phyloP scores from a whole-genome alignment of 345 rosid species.

The Eucalyptus paniculata region DNA sequence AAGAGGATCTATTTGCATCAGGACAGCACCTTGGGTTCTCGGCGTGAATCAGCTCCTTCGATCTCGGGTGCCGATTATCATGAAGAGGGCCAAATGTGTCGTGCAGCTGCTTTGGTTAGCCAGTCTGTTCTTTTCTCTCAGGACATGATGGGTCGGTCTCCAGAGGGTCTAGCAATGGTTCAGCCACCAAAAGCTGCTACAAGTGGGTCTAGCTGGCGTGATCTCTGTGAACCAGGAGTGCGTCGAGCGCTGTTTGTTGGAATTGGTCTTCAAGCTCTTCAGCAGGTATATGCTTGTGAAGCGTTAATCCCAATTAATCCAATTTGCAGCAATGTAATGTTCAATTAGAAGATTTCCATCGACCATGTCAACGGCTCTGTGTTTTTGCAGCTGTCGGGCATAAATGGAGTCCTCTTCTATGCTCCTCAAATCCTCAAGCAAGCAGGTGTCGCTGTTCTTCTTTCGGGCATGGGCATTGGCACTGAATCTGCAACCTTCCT shows the following conservation, averaged over 20 bases:
- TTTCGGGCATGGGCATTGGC: conserved; percentile 13
- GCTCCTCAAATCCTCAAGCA: conserved; percentile 31
- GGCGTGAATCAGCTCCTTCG: conserved; percentile 1
- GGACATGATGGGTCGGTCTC: background rate
- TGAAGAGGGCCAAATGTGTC: background rate
- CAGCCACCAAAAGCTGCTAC: background rate
- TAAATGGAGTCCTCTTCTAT: conserved; percentile 27
- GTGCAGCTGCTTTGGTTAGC: conserved; percentile 24
- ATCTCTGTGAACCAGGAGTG: conserved; percentile 27
- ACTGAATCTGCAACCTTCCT: conserved; percentile 25
- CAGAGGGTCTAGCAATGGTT: background rate
- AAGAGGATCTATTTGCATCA: conserved; percentile 22
- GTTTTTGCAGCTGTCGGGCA: conserved; percentile 11
- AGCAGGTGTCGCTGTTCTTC: conserved; percentile 24
- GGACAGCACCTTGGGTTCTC: background rate
- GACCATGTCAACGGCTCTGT: background rate
- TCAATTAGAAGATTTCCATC: background rate
- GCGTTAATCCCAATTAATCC: background rate
- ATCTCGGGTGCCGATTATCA: background rate
- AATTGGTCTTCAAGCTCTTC: conserved; percentile 20
- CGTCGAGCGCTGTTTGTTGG: conserved; percentile 30
- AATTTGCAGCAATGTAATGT: background rate
- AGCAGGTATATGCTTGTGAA: conserved; percentile 10
- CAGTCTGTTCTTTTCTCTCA: background rate
- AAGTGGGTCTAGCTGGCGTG: conserved; percentile 1